Base-by-base conservation (phyloP, 768 basidiomycete genomes). In the Dioszegia hungarica region DNA sequence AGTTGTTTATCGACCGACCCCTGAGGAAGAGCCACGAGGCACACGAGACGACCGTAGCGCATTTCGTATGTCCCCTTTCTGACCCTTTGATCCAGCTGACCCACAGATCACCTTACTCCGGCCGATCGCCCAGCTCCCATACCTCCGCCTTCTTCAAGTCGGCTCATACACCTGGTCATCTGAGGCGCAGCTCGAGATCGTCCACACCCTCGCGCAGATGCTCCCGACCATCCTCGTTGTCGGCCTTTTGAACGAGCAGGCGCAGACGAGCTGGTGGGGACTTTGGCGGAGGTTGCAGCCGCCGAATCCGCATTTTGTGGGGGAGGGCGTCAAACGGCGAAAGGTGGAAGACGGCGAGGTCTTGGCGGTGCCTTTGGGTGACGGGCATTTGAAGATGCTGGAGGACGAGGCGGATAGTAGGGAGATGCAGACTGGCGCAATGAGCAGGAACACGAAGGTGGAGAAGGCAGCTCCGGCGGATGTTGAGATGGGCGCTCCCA, bases 1-100 rank as follows among this genome's bases (percentile, higher is more conserved):
- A 74, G 61, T 43, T 74, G 22, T 74, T 74, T 56, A 57, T 74
- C 20, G 73, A 74, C 57, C 50, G 73, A 31, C 73, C 73, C 1
- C 31, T 74, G 46, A 56, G 58, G 28, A 71, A 70, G 43, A 60
- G 61, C 8, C 59, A 52, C 15, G 56, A 62, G 19, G 54, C 60
- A 9, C 57, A 57, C 22, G 63, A 25, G 25, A 66, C 61, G 15
- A 61, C 59, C 9, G 59, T 70, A 6, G 60, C 63, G 33, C 50
- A 54, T 24, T 63, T 74, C 34, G 73, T 72, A 41, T 14, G 31
- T 33, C 14, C 31, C 14, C 31, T 33, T 33, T 14, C 31, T 33
- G 6, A 33, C 14, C 8, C 8, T 62, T 69, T 67, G 2, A 19
- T 15, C 5, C 37, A 14, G n/a, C 51, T 53, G 22, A 51, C n/a